Evolutionary conservation across 78 protist genomes (phyloP).

Genomic region (Planoprotostelium fungivorum): DNA sequence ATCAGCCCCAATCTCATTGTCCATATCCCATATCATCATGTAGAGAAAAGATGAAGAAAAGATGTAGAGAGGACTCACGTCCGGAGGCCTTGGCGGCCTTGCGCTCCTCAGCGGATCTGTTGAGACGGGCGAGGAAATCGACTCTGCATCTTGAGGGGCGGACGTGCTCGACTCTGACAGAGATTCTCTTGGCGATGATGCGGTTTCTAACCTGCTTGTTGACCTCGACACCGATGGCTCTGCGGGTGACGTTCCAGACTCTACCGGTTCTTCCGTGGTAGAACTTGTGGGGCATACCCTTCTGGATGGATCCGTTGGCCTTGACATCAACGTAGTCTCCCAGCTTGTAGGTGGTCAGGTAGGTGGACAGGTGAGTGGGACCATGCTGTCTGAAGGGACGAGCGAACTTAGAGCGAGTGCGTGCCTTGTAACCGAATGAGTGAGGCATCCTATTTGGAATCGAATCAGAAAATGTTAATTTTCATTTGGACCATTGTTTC

Average conservation of each 20-base stretch:
- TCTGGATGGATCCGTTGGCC: conserved; percentile 91
- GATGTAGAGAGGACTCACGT: conserved; percentile 1
- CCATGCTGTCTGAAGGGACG: conserved; percentile 90
- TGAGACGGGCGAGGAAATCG: conserved; percentile 84
- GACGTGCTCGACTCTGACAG: conserved; percentile 99
- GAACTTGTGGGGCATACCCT: conserved; percentile 99
- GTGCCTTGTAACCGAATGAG: conserved; percentile 89
- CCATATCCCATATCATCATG: background rate
- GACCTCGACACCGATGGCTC: conserved; percentile 97
- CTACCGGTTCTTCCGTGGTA: conserved; percentile 99
- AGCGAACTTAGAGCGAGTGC: conserved; percentile 92
- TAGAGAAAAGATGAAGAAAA: background rate
- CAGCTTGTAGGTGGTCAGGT: conserved; percentile 70
- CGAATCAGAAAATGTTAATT: background rate
- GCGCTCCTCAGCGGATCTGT: conserved; percentile 7
- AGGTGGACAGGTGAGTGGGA: conserved; percentile 60
- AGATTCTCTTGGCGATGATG: conserved; percentile 94
- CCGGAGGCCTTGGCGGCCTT: conserved; percentile 21
- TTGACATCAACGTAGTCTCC: conserved; percentile 95
- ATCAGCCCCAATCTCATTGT: background rate
- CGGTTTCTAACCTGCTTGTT: conserved; percentile 94
- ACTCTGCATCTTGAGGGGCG: conserved; percentile 87
- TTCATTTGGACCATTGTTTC: background rate
- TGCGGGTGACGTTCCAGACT: conserved; percentile 97
- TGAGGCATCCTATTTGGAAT: conserved; percentile 93